Evolutionary conservation across 1,139 yeast species (phyloP).

Genomic region (Yamadazyma triangularis): DNA sequence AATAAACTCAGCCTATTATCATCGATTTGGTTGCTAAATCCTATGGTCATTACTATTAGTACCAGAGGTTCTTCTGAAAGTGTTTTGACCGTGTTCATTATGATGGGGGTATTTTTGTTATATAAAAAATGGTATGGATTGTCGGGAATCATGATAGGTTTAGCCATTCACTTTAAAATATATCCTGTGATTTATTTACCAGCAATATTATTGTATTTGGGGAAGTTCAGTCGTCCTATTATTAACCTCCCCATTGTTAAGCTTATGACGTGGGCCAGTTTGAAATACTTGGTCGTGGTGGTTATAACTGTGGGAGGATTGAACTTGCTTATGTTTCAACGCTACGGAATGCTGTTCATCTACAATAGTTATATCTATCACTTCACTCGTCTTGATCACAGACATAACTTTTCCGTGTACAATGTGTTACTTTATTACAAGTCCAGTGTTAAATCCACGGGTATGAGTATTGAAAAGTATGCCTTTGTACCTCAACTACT

Average conservation of each 20-base stretch:
- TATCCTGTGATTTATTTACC: slow-evolving; percentile 86
- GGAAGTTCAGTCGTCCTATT: slow-evolving; percentile 17
- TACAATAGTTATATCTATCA: slow-evolving; percentile 81
- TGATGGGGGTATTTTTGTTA: slow-evolving; percentile 51
- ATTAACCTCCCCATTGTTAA: slow-evolving; percentile 24
- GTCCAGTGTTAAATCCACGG: slow-evolving; percentile 32
- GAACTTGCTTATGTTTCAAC: slow-evolving; percentile 54
- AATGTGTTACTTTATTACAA: slow-evolving; percentile 69
- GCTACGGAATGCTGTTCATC: slow-evolving; percentile 75
- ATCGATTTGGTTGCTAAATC: slow-evolving; percentile 83
- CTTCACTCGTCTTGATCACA: slow-evolving; percentile 77
- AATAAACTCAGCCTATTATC: slow-evolving; percentile 37
- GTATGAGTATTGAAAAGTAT: slow-evolving; percentile 30
- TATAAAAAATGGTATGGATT: slow-evolving; percentile 24
- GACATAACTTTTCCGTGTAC: slow-evolving; percentile 91
- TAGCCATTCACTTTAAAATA: slow-evolving; percentile 83
- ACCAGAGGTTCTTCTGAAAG: slow-evolving; percentile 96
- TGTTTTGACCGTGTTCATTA: slow-evolving; percentile 70
- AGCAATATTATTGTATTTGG: slow-evolving; percentile 35
- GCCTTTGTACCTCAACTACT: slow-evolving; percentile 84
- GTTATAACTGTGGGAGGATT: slow-evolving; percentile 40
- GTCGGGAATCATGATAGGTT: slow-evolving; percentile 68
- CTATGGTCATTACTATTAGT: slow-evolving; percentile 91
- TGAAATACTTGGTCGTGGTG: slow-evolving; percentile 40
- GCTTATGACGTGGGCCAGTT: slow-evolving; percentile 41